Evolutionary conservation across 352 stramenopile species (phyloP).

Genomic region (Pythium angustatum): DNA sequence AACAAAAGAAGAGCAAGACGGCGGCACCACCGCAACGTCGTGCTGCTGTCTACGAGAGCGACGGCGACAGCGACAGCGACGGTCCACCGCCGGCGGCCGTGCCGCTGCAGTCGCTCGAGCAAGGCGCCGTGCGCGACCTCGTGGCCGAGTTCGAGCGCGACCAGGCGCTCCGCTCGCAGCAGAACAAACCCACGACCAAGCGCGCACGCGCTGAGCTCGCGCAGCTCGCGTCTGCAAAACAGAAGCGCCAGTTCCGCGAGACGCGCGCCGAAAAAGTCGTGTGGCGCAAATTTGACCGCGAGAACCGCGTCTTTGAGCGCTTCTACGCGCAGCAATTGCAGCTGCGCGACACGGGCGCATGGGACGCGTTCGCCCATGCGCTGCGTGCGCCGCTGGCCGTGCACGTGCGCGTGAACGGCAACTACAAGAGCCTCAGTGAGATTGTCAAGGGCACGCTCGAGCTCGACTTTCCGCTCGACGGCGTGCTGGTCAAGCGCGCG

Average conservation of each 20-base stretch:
- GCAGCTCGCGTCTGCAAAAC: slow-evolving; percentile 51
- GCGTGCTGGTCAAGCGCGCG: slow-evolving; percentile 54
- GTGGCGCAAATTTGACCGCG: slow-evolving; percentile 85
- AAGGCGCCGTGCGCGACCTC: slow-evolving; percentile 65
- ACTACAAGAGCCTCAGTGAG: slow-evolving; percentile 79
- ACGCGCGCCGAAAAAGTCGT: slow-evolving; percentile 84
- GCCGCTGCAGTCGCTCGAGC: slow-evolving; percentile 69
- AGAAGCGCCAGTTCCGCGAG: slow-evolving; percentile 63
- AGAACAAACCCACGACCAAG: slow-evolving; percentile 48
- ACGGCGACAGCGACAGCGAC: slow-evolving; percentile 38
- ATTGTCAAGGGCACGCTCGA: slow-evolving; percentile 74
- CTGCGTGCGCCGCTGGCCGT: slow-evolving; percentile 79
- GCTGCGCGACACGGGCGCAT: slow-evolving; percentile 64
- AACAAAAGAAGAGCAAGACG: background rate
- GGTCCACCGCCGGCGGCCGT: slow-evolving; percentile 37
- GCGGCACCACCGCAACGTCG: too few relatives aligned
- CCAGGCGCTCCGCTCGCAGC: slow-evolving; percentile 21
- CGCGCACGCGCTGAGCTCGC: slow-evolving; percentile 52
- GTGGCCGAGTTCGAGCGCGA: slow-evolving; percentile 44
- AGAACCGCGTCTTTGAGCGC: slow-evolving; percentile 78
- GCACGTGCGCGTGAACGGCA: slow-evolving; percentile 87
- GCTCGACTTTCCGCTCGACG: slow-evolving; percentile 65
- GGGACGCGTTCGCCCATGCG: slow-evolving; percentile 72
- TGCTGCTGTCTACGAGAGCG: slow-evolving; percentile 30
- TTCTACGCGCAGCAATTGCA: slow-evolving; percentile 84